These are phyloP conservation scores for Cryptococcus jaspeensis DNA, from an alignment of 1,284 basidiomycete species.

Conservation along the genomic window DNA sequence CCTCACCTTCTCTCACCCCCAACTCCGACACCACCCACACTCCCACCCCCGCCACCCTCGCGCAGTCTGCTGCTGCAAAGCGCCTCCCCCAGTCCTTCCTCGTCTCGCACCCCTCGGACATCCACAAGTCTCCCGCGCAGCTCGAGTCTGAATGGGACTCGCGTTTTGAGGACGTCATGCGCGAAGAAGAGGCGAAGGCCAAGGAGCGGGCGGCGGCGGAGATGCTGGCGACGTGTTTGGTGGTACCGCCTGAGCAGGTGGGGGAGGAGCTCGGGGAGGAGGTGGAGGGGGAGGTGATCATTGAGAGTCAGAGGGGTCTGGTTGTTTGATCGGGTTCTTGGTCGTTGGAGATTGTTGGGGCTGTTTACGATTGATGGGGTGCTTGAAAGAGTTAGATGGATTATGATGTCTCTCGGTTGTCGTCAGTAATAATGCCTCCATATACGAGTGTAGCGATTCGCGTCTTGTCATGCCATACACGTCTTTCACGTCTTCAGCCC, in stretches of 20 bases:
- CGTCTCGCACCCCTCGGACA: too few species aligned
- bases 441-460: background rate
- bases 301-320: background rate
- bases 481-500: background rate
- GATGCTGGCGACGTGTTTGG: conserved; percentile 5
- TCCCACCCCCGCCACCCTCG: too few species aligned
- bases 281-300: background rate
- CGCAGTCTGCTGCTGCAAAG: too few species aligned
- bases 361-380: background rate
- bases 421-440: background rate
- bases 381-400: background rate
- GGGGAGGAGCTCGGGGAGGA: conserved; percentile 11
- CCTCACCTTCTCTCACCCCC: too few species aligned
- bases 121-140: too few species aligned
- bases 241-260: background rate
- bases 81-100: too few species aligned
- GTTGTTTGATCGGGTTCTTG: background rate
- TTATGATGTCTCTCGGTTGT: background rate
- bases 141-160: background rate
- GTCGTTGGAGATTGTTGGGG: background rate
- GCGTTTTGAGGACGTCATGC: conserved; percentile 1
- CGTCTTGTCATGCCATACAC: background rate
- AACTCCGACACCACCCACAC: too few species aligned
- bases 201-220: conserved; percentile 13
- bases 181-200: conserved; percentile 7